These are phyloP conservation scores for Candida glucosophila DNA, from an alignment of 1,139 yeast genomes.

Conservation along the genomic window DNA sequence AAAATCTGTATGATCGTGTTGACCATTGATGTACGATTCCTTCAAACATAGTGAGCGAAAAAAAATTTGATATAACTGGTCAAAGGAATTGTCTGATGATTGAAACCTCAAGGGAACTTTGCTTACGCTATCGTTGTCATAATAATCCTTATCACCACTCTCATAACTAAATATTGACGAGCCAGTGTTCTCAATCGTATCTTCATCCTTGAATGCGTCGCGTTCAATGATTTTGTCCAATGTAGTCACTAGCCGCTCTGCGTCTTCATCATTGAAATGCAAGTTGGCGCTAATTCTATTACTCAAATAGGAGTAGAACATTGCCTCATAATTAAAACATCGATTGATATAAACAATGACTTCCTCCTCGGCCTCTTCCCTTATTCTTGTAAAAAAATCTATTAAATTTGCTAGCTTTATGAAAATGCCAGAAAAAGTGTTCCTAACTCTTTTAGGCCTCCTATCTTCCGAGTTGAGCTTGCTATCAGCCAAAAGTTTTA, in stretches of 20 bases:
- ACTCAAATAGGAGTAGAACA: slow-evolving; percentile 6
- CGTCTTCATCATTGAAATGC: slow-evolving; percentile 13
- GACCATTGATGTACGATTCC: slow-evolving; percentile 9
- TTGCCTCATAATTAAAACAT: slow-evolving; percentile 15
- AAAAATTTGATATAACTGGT: slow-evolving; percentile 16
- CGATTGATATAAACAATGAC: slow-evolving; percentile 12
- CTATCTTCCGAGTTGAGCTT: slow-evolving; percentile 7
- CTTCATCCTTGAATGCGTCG: slow-evolving; percentile 3
- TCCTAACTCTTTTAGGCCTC: slow-evolving; percentile 13
- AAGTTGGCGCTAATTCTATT: slow-evolving; percentile 3
- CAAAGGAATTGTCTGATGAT: slow-evolving; percentile 11
- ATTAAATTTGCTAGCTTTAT: slow-evolving; percentile 13
- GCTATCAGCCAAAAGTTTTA: slow-evolving; percentile 7
- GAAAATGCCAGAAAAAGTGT: slow-evolving; percentile 12
- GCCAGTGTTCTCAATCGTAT: slow-evolving; percentile 6
- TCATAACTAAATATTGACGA: slow-evolving; percentile 16
- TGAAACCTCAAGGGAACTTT: slow-evolving; percentile 3
- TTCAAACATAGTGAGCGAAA: too few species aligned
- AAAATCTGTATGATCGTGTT: slow-evolving; percentile 6
- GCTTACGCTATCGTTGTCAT: too few species aligned
- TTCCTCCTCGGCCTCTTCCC: slow-evolving; percentile 13
- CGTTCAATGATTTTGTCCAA: slow-evolving; percentile 13
- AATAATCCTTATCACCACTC: neutral
- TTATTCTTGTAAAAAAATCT: slow-evolving; percentile 13
- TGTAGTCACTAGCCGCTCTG: slow-evolving; percentile 15